phyloP scores from a whole-genome alignment of 2,329 filamentous ascomycete species.

The Mycogone perniciosa region DNA sequence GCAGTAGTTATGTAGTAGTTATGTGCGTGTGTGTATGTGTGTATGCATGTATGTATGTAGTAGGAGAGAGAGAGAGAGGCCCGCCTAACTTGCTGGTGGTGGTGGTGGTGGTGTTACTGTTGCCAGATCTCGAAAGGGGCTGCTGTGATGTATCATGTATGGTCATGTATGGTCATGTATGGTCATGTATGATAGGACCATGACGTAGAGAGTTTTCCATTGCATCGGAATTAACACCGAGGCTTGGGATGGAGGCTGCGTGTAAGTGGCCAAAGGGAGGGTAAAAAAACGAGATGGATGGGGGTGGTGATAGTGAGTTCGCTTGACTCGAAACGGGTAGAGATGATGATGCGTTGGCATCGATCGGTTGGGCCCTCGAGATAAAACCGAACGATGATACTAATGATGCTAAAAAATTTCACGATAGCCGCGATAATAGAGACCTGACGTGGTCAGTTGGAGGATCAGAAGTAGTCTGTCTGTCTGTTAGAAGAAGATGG shows the following conservation, averaged over 20 bases:
- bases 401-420: neutral
- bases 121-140: too few relatives aligned
- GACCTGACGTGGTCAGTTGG: neutral
- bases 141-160: too few relatives aligned
- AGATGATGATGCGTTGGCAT: neutral
- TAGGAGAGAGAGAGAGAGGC: too few relatives aligned
- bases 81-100: too few relatives aligned
- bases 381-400: neutral
- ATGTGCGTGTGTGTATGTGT: too few relatives aligned
- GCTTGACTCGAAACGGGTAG: neutral
- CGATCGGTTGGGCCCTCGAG: neutral
- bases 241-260: neutral
- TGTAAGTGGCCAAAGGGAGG: neutral
- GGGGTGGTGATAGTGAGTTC: neutral
- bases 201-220: constrained; percentile 12
- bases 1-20: too few relatives aligned
- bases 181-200: neutral
- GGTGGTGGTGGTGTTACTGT: too few relatives aligned
- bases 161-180: neutral
- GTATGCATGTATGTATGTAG: too few relatives aligned
- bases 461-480: neutral
- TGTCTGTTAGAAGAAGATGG: neutral
- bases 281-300: neutral
- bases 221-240: neutral
- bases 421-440: neutral